Evolutionary conservation across 208 protist genomes (phyloP).

Genomic region (Sergeia podlipaevii): DNA sequence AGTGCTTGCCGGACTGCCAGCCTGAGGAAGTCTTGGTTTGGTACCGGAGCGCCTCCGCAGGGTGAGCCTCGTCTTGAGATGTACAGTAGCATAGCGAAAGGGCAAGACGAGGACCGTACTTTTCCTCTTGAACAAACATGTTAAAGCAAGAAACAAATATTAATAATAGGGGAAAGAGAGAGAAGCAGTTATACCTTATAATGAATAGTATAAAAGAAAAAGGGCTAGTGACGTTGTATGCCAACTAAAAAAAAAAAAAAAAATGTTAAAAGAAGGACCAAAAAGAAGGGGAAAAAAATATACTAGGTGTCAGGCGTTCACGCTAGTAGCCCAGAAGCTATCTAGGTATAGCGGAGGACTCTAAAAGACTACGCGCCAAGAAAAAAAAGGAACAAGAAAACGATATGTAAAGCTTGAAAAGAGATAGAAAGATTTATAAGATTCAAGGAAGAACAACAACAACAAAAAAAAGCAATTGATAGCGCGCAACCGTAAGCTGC

Average conservation of each 20-base stretch:
- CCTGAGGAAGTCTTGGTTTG: constrained; percentile 56
- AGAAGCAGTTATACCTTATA: no score
- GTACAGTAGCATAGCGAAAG: constrained; percentile 75
- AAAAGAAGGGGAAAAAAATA: no score
- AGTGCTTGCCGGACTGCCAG: constrained; percentile 84
- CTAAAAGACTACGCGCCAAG: no score
- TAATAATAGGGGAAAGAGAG: constrained; percentile 2
- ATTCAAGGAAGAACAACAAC: no score
- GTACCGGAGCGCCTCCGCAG: constrained; percentile 37
- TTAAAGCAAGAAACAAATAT: constrained; percentile 2
- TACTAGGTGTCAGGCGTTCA: no score
- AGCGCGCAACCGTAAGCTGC: no score
- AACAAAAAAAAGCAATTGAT: not conserved
- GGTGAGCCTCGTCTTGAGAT: constrained; percentile 71
- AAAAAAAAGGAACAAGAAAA: constrained; percentile 13
- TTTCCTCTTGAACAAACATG: constrained; percentile 44
- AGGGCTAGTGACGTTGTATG: not conserved
- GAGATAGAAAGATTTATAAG: not conserved
- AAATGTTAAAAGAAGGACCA: no score
- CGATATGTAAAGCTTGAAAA: not conserved
- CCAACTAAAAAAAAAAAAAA: constrained; percentile 7
- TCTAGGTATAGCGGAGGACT: no score
- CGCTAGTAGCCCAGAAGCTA: no score
- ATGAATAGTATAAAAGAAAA: no score
- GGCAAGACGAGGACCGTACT: constrained; percentile 64